Evolutionary conservation across 2,329 filamentous ascomycete species (phyloP).

Genomic region (Hypoxylon sp.): DNA sequence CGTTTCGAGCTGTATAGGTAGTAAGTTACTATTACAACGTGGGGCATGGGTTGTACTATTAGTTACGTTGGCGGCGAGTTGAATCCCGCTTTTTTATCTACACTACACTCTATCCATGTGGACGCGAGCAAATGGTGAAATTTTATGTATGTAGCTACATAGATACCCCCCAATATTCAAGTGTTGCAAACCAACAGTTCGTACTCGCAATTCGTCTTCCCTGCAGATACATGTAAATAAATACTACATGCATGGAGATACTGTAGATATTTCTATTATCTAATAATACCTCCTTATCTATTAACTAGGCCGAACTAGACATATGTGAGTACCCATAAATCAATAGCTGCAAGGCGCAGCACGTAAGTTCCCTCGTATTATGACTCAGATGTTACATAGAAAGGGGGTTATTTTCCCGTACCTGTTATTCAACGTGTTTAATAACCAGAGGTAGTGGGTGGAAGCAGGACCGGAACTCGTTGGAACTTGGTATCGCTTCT

Average conservation of each 20-base stretch:
- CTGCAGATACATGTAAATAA: not conserved
- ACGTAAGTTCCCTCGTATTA: slow-evolving; percentile 37
- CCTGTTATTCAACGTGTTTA: slow-evolving; percentile 34
- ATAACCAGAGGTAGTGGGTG: slow-evolving; percentile 35
- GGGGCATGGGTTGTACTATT: slow-evolving; percentile 31
- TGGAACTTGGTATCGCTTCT: not conserved
- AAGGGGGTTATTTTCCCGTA: slow-evolving; percentile 16
- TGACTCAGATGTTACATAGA: slow-evolving; percentile 8
- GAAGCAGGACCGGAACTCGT: slow-evolving; percentile 2
- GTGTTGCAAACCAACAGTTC: not conserved
- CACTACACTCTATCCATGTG: slow-evolving; percentile 27
- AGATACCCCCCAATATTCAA: slow-evolving; percentile 12
- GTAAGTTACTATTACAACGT: slow-evolving; percentile 19
- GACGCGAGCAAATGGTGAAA: slow-evolving; percentile 23
- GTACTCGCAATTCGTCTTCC: not conserved
- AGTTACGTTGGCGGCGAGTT: slow-evolving; percentile 30
- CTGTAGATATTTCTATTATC: slow-evolving; percentile 31
- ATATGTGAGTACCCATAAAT: slow-evolving; percentile 4
- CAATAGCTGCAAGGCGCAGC: slow-evolving; percentile 24
- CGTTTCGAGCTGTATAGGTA: slow-evolving; percentile 27
- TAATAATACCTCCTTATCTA: slow-evolving; percentile 22
- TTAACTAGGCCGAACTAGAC: not conserved
- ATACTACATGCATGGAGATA: not conserved
- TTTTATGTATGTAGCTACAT: slow-evolving; percentile 5
- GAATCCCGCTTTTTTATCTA: slow-evolving; percentile 24